Base-by-base conservation (phyloP, 2,329 filamentous ascomycete species). In the Pseudogymnoascus sp. region DNA sequence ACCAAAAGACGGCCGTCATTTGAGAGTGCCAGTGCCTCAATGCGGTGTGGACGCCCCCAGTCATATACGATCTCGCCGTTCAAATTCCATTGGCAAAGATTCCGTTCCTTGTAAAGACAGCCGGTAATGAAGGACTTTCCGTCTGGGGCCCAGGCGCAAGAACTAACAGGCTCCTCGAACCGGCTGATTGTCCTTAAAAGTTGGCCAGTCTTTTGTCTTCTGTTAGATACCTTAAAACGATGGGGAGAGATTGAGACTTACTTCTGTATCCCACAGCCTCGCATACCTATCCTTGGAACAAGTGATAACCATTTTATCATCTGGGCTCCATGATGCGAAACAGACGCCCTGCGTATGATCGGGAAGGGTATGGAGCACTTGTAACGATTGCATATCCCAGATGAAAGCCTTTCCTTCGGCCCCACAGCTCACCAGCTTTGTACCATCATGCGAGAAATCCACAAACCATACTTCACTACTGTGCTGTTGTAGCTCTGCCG, bases 391-490 rank as follows among this genome's bases (percentile, higher is more conserved):
- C 0, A 89, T 87, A 60, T 95, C 87, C 76, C 94, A 97, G 61
- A 99, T 88, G 59, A 90, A 79, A 55, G 95, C 86, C 6, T 81
- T 79, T 26, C 82, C 83, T 63, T 90, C 88, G 66, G 82, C 82
- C 57, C 92, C 90, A 61, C 90, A 89, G 34, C 89, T 92, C 2
- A 92, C 94, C 60, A 99, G 75, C 67, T 82, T 88, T 19, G 80
- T 82, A 13, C 94, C 94, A 67, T 96, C 86, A 63, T 95, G 86
- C 4, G 92, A 97, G 72, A 96, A 99, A 58, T 86, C 82, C 9
- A 96, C 79, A 68, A 90, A 89, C 92, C 92, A 99, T 10, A 96
- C 88, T 73, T 99, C 92, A 61, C 90, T 88, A 0, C 76, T 76
- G 68, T 95, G 86, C 60, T 89, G 80, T 26, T 79, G 79, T 3